These are phyloP conservation scores for Neonectria neomacrospora DNA, from an alignment of 2,329 filamentous ascomycete genomes.

Conservation along the genomic window DNA sequence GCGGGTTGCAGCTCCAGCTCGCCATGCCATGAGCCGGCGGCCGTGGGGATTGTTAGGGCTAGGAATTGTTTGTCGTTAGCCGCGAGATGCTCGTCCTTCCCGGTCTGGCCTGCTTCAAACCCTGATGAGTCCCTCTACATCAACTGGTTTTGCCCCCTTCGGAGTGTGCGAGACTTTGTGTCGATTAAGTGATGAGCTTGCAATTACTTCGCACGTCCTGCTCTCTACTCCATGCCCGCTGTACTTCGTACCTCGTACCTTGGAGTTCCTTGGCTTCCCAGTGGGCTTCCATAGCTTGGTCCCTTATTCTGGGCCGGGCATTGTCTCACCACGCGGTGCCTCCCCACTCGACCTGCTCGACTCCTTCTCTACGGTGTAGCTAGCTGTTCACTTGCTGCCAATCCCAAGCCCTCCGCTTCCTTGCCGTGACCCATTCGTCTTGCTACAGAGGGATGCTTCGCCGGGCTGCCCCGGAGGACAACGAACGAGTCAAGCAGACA, in stretches of 20 bases:
- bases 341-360: not conserved
- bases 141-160: slow-evolving; percentile 9
- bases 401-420: slow-evolving; percentile 10
- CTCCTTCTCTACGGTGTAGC: not conserved
- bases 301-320: slow-evolving; percentile 20
- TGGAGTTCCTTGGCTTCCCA: slow-evolving; percentile 20
- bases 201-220: not conserved
- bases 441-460: slow-evolving; percentile 13
- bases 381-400: slow-evolving; percentile 1
- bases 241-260: slow-evolving; percentile 20
- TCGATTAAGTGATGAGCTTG: slow-evolving; percentile 11
- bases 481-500: slow-evolving; percentile 32
- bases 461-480: slow-evolving; percentile 28
- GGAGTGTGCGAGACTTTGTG: slow-evolving; percentile 18
- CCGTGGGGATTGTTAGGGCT: not conserved
- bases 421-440: slow-evolving; percentile 14
- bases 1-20: slow-evolving; percentile 10
- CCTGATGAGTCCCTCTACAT: not conserved
- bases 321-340: slow-evolving; percentile 22
- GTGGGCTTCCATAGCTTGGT: slow-evolving; percentile 12
- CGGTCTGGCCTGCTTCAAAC: not conserved
- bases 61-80: not conserved
- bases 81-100: not conserved
- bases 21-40: not conserved
- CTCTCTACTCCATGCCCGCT: slow-evolving; percentile 18